These are phyloP conservation scores for Candida anglica DNA, from an alignment of 805 yeast species.

Conservation along the genomic window DNA sequence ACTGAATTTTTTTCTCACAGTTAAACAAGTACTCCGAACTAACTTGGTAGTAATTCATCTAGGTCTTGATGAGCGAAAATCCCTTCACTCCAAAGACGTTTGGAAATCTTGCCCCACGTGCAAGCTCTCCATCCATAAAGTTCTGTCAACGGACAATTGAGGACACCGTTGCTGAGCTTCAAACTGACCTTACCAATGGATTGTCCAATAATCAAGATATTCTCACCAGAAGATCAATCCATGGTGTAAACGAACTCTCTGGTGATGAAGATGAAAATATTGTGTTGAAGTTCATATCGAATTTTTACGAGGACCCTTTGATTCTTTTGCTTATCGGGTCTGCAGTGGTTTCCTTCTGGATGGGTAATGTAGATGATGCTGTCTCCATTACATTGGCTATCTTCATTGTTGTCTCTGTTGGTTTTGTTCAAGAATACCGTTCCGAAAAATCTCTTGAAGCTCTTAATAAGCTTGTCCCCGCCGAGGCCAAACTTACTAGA, in stretches of 20 bases:
- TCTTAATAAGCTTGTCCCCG: slow-evolving; percentile 88
- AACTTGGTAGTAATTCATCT: no score
- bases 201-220: slow-evolving; percentile 68
- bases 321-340: slow-evolving; percentile 86
- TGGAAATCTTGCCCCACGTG: no score
- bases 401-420: slow-evolving; percentile 90
- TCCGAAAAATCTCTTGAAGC: slow-evolving; percentile 95
- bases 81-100: slow-evolving; percentile 32
- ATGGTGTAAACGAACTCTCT: slow-evolving; percentile 78
- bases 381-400: slow-evolving; percentile 91
- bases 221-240: slow-evolving; percentile 60
- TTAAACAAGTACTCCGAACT: no score
- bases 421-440: slow-evolving; percentile 95
- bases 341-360: slow-evolving; percentile 77
- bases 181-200: slow-evolving; percentile 60
- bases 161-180: slow-evolving; percentile 60
- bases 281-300: slow-evolving; percentile 66
- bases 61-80: slow-evolving; percentile 44
- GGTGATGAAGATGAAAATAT: slow-evolving; percentile 76
- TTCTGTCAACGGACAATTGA: slow-evolving; percentile 60
- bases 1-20: no score
- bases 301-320: slow-evolving; percentile 87
- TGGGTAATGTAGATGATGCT: slow-evolving; percentile 98
- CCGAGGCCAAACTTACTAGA: slow-evolving; percentile 90
- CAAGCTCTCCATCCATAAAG: slow-evolving; percentile 55